These are phyloP conservation scores for Collybia sp. DNA, from an alignment of 768 basidiomycete species.

Conservation along the genomic window DNA sequence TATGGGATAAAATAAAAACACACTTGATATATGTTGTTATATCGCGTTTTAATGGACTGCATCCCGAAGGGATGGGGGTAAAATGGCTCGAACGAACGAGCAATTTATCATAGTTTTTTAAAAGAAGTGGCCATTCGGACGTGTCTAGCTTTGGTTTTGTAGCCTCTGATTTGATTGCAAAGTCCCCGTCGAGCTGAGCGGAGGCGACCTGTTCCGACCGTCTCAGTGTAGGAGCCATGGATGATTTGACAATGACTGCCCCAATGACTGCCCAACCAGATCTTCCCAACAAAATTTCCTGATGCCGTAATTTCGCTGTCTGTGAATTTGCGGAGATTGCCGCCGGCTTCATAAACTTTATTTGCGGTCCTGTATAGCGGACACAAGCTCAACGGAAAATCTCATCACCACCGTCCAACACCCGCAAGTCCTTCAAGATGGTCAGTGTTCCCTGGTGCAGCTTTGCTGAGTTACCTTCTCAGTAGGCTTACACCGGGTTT, in stretches of 20 bases:
- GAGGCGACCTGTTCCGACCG: constrained; percentile 69
- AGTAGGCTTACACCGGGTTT: constrained; percentile 72
- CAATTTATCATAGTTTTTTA: constrained; percentile 99
- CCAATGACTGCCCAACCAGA: constrained; percentile 1
- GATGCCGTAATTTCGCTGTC: constrained; percentile 8
- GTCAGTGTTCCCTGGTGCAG: constrained; percentile 61
- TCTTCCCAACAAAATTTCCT: constrained; percentile 9
- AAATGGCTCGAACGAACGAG: constrained; percentile 95
- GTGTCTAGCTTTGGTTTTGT: constrained; percentile 80
- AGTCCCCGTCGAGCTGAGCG: constrained; percentile 73
- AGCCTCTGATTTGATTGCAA: constrained; percentile 76
- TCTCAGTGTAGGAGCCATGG: constrained; percentile 49
- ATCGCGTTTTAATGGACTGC: constrained; percentile 93
- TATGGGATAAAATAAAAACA: constrained; percentile 8
- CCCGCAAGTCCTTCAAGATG: constrained; percentile 44
- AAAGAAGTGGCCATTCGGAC: constrained; percentile 93
- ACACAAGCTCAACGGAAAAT: constrained; percentile 14
- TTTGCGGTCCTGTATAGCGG: constrained; percentile 50
- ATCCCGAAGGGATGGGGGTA: constrained; percentile 94
- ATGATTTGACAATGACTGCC: constrained; percentile 5
- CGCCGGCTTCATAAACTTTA: constrained; percentile 28
- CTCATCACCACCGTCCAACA: constrained; percentile 6
- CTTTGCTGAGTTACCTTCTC: constrained; percentile 92
- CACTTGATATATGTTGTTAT: constrained; percentile 89
- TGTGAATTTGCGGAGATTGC: too few relatives aligned